Evolutionary conservation across 2,329 filamentous ascomycete species (phyloP).

Genomic region (Aureobasidium sp.): DNA sequence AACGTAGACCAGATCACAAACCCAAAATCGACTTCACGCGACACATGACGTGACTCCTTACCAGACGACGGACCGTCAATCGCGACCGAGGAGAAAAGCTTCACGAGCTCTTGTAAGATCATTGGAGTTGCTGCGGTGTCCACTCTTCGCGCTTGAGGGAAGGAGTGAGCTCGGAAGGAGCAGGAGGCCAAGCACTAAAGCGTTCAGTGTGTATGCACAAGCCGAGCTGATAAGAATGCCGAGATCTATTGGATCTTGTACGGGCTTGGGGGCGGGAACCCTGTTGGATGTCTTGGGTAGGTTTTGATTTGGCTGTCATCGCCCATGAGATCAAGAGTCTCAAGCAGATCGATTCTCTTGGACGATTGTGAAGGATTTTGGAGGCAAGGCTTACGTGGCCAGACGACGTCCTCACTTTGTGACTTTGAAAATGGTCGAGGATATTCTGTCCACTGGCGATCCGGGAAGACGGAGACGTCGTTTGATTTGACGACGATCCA

Average conservation of each 20-base stretch:
- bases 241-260: slow-evolving; percentile 7
- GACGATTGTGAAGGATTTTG: neutral
- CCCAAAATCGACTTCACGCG: neutral
- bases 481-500: slow-evolving; percentile 1
- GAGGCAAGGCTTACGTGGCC: neutral
- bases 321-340: neutral
- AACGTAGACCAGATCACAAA: neutral
- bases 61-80: neutral
- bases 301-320: neutral
- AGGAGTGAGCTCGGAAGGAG: neutral
- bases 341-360: neutral
- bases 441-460: neutral
- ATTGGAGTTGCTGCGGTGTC: neutral
- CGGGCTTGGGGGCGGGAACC: neutral
- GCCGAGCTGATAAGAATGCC: slow-evolving; percentile 3
- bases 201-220: neutral
- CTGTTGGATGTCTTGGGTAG: neutral
- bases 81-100: neutral
- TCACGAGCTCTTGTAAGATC: neutral
- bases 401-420: neutral
- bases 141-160: neutral
- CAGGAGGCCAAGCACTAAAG: neutral
- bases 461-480: neutral
- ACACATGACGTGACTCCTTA: neutral
- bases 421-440: neutral